phyloP scores from a whole-genome alignment of 495 filamentous ascomycete genomes.

The Podospora pseudoanserina region DNA sequence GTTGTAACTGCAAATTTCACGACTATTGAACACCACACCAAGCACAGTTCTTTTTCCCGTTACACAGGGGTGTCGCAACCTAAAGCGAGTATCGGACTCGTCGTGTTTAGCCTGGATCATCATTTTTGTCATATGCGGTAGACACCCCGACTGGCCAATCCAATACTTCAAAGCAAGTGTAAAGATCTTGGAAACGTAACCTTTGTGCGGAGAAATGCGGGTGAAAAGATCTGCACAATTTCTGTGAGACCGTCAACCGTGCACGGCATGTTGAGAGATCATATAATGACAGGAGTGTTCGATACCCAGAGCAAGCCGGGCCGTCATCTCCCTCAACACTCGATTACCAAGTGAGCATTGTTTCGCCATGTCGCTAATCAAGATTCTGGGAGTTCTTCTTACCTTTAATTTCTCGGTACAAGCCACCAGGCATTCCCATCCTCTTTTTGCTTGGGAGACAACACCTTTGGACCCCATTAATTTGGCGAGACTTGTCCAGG shows the following conservation, averaged over 20 bases:
- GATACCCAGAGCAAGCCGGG: too few species aligned
- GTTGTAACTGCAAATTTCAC: too few species aligned
- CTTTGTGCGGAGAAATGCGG: not conserved
- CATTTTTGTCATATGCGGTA: not conserved
- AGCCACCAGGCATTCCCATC: not conserved
- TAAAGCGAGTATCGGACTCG: not conserved
- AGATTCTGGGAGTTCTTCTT: not conserved
- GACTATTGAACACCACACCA: not conserved
- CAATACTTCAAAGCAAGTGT: not conserved
- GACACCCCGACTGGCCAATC: not conserved
- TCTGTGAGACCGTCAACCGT: not conserved
- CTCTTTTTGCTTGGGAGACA: not conserved
- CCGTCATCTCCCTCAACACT: too few species aligned
- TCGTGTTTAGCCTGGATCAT: not conserved
- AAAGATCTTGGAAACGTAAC: not conserved
- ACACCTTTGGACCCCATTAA: not conserved
- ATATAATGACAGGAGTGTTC: too few species aligned
- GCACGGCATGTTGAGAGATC: not conserved
- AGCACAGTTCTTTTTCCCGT: not conserved
- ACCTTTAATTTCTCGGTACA: not conserved
- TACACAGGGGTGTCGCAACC: not conserved
- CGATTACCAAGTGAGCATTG: not conserved
- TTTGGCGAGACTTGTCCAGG: not conserved
- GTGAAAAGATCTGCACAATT: not conserved
- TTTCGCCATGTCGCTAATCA: not conserved